These are phyloP conservation scores for Trichopus zeylanicus DNA, from an alignment of 116 monocot species.

Conservation along the genomic window DNA sequence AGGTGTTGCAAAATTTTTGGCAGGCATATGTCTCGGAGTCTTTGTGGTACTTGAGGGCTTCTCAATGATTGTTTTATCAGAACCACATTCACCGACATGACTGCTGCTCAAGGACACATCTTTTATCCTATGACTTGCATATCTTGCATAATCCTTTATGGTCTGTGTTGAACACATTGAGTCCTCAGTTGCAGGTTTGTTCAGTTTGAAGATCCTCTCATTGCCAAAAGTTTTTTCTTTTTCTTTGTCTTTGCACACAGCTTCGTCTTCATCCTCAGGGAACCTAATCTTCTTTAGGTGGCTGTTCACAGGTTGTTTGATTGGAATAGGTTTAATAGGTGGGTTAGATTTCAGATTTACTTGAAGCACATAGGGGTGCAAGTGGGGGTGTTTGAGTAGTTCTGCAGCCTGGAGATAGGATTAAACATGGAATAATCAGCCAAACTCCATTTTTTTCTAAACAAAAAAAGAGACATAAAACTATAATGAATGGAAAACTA, in stretches of 20 bases:
- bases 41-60: conserved; percentile 21
- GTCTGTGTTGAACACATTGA: conserved; percentile 35
- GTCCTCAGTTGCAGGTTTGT: conserved; percentile 19
- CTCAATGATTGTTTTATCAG: conserved; percentile 11
- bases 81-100: conserved; percentile 19
- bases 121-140: conserved; percentile 23
- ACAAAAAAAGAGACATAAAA: no score
- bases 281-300: conserved; percentile 48
- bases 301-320: conserved; percentile 15
- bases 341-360: conserved; percentile 57
- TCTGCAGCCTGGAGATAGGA: conserved; percentile 65
- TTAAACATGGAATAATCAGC: no score
- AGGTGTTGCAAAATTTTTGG: conserved; percentile 48
- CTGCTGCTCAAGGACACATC: conserved; percentile 42
- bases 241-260: conserved; percentile 32
- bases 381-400: conserved; percentile 71
- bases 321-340: conserved; percentile 36
- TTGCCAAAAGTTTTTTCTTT: conserved; percentile 45
- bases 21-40: conserved; percentile 37
- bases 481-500: not conserved
- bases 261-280: conserved; percentile 32
- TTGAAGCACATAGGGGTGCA: conserved; percentile 83
- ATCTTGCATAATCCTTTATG: conserved; percentile 32
- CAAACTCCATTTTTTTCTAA: no score
- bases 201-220: conserved; percentile 37